Evolutionary conservation across 1,139 yeast species (phyloP).

Genomic region (Diutina neorugosa): DNA sequence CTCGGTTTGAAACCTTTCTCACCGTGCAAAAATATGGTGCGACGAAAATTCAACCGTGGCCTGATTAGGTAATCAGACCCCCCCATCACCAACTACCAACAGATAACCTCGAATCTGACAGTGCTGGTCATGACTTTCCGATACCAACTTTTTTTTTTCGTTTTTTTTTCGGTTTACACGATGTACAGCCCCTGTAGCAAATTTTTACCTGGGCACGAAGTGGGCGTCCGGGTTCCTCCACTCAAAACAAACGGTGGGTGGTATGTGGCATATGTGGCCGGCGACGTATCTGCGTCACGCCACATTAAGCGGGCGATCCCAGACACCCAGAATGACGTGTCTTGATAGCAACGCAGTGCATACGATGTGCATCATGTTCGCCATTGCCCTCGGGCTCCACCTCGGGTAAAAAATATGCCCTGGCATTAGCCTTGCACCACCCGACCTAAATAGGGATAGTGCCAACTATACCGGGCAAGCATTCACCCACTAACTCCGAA

Average conservation of each 20-base stretch:
- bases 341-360: background rate
- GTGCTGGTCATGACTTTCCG: too few relatives aligned
- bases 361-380: background rate
- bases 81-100: too few relatives aligned
- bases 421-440: background rate
- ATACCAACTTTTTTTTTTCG: background rate
- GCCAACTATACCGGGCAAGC: background rate
- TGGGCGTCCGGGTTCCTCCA: background rate
- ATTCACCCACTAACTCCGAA: background rate
- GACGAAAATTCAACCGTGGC: background rate
- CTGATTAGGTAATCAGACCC: too few relatives aligned
- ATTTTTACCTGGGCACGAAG: background rate
- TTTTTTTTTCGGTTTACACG: too few relatives aligned
- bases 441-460: background rate
- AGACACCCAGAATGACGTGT: background rate
- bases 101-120: too few relatives aligned
- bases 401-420: background rate
- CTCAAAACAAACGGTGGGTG: background rate
- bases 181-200: too few relatives aligned
- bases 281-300: background rate
- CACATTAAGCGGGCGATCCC: background rate
- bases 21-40: background rate
- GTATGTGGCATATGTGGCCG: background rate
- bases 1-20: background rate
- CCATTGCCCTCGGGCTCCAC: background rate